These are phyloP conservation scores for Gastrolobium villosum DNA, from an alignment of 306 rosid genomes.

Conservation along the genomic window DNA sequence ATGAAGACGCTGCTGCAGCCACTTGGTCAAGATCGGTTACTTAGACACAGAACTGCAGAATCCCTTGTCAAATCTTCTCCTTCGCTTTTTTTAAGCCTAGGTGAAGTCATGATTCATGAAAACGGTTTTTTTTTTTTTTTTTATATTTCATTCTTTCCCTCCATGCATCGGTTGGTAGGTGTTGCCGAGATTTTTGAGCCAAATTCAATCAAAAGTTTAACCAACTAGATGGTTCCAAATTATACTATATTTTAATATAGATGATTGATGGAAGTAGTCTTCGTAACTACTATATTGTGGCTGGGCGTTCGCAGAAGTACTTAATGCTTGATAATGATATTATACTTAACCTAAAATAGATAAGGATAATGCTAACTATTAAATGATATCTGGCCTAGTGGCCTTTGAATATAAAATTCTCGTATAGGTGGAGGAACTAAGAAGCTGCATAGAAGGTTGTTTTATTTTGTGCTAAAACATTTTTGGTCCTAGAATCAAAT, in stretches of 20 bases:
- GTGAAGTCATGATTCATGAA: conserved; percentile 7
- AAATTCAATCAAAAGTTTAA: neutral
- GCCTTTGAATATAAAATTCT: conserved; percentile 16
- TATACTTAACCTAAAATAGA: neutral
- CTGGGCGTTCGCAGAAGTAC: conserved; percentile 14
- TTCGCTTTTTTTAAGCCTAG: neutral
- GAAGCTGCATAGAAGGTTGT: neutral
- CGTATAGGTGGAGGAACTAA: neutral
- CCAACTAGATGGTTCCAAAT: neutral
- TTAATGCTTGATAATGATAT: conserved; percentile 3
- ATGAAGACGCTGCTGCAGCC: conserved; percentile 4
- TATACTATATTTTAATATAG: neutral
- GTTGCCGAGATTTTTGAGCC: neutral
- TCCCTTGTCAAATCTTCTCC: conserved; percentile 4
- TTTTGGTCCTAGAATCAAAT: conserved; percentile 27
- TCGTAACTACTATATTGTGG: neutral
- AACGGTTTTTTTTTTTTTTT: neutral
- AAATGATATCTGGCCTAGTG: conserved; percentile 1
- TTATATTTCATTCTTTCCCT: neutral
- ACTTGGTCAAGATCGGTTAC: conserved; percentile 16
- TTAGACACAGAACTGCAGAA: neutral
- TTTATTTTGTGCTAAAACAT: neutral
- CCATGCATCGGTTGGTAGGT: conserved; percentile 2
- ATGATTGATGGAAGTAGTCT: conserved; percentile 25
- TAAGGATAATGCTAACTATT: neutral